Base-by-base conservation (phyloP, 192 early-diverging fungal genomes). In the Podochytrium sp. region DNA sequence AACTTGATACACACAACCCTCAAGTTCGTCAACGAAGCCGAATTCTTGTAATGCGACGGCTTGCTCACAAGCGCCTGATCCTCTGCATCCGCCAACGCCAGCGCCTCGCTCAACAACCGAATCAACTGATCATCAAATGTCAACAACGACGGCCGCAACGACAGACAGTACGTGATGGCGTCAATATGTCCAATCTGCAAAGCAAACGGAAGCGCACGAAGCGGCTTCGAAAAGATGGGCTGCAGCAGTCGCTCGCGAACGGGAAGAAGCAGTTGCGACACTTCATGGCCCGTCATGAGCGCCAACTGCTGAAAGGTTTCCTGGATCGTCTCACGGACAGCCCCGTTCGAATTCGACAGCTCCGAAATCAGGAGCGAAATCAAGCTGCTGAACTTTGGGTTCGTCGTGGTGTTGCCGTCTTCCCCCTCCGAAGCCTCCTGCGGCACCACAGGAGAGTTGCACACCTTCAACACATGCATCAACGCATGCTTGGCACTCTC, bases 101-200 rank as follows among this genome's bases (percentile, higher is more conserved):
- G 76, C 0, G 95, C 96, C 78, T 99, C 98, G 25, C 91, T 90
- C 30, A 99, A 75, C 49, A 98, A 74, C 16, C 96, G 84, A 34
- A 93, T 83, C 27, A 99, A 86, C 77, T 98, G 95, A 32, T 98
- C 97, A 56, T 90, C 95, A 75, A 97, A 96, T 53, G 88, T 85
- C 25, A 99, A 76, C 61, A 99, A 87, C 2, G 95, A 91, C 53
- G 97, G 96, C 20, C 89, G 83, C 34, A 99, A 79, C 0, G 91
- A 87, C 50, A 99, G 80, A 66, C 96, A 98, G 78, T 96, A 99
- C 0, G 95, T 98, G 57, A 99, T 96, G 2, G 97, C 97, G 70
- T 99, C 98, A 66, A 97, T 98, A 75, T 98, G 91, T 18, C 97
- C 98, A 37, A 99, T 99, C 78, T 99, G 98, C 91, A 98, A 93